phyloP scores from a whole-genome alignment of 2,329 filamentous ascomycete species.

The Scedosporium boydii region DNA sequence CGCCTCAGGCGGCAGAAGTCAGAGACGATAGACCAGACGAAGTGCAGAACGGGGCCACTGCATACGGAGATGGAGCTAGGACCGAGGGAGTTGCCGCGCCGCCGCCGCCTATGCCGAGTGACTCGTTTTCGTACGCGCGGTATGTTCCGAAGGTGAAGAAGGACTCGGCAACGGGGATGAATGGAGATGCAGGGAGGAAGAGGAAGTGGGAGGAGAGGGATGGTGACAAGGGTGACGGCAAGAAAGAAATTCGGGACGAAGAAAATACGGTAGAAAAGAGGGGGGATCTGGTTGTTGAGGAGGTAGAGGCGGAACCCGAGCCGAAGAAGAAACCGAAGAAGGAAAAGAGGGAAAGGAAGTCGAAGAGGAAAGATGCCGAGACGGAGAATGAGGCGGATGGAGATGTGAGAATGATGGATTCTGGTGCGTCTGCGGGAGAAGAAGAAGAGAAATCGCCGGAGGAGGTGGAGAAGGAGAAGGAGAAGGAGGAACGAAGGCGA shows the following conservation, averaged over 20 bases:
- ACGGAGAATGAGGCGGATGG: background rate
- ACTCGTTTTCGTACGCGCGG: constrained; percentile 23
- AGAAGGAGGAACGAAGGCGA: constrained; percentile 9
- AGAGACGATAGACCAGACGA: background rate
- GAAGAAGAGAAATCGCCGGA: constrained; percentile 12
- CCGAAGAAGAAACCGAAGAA: constrained; percentile 14
- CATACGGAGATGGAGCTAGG: background rate
- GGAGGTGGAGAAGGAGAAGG: constrained; percentile 9
- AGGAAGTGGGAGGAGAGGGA: constrained; percentile 12
- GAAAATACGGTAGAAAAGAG: constrained; percentile 8
- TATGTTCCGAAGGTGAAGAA: constrained; percentile 28
- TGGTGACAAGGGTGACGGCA: constrained; percentile 24
- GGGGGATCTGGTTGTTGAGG: constrained; percentile 13
- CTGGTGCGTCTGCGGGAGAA: constrained; percentile 10
- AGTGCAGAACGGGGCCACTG: background rate
- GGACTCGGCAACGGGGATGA: constrained; percentile 8
- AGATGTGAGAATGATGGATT: background rate
- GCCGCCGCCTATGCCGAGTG: background rate
- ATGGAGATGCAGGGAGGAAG: constrained; percentile 14
- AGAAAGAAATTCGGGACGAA: constrained; percentile 15
- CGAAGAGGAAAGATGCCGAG: constrained; percentile 13
- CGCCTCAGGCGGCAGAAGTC: background rate
- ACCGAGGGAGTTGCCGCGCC: background rate
- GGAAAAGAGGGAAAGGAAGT: constrained; percentile 12
- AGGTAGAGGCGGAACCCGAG: background rate